Base-by-base conservation (phyloP, 2,329 filamentous ascomycete species). In the Curvularia verruculosa region DNA sequence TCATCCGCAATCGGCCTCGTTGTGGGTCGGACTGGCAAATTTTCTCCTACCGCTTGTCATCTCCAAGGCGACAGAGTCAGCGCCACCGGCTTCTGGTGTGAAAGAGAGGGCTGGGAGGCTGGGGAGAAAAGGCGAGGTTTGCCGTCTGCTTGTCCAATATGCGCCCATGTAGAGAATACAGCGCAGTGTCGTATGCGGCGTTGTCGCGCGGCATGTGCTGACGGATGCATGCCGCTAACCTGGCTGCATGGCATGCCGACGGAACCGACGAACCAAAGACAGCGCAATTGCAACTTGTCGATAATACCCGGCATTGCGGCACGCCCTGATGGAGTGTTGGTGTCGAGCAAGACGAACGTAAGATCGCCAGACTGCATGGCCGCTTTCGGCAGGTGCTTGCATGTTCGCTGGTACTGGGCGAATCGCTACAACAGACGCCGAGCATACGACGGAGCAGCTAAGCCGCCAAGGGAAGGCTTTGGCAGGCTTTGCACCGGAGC, bases 391-490 rank as follows among this genome's bases (percentile, higher is more conserved):
- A 71, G 68, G 69, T 70, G 53, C 53, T 66, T 58, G 58, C 53
- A 61, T 50, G 43, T 53, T 52, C 47, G 59, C 50, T 40, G 56
- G 40, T 43, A 24, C 18, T 21, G 46, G 47, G 46, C 55, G 37
- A 58, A 53, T 59, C 50, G 43, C 58, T 18, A 29, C 10, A 47
- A 31, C 3, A 41, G 31, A 53, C 29, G 54, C 54, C 54, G 49
- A 50, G 55, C 43, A 46, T 41, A 37, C 52, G 28, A 59, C 64
- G 63, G 67, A 63, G 60, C 50, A 39, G 45, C 54, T 61, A 71
- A 71, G 65, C 58, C 52, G 67, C 68, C 66, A 69, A 70, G 66
- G 45, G 52, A 66, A 70, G 53, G 65, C 65, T 67, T 68, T 49
- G 58, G 46, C 53, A 58, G 53, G 63, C 66, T 68, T 69, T 58